Evolutionary conservation across 225 moss, liverwort and hornwort species (phyloP), one percentile per base, ranked within the genome.

Genomic region (Bryum argenteum): DNA sequence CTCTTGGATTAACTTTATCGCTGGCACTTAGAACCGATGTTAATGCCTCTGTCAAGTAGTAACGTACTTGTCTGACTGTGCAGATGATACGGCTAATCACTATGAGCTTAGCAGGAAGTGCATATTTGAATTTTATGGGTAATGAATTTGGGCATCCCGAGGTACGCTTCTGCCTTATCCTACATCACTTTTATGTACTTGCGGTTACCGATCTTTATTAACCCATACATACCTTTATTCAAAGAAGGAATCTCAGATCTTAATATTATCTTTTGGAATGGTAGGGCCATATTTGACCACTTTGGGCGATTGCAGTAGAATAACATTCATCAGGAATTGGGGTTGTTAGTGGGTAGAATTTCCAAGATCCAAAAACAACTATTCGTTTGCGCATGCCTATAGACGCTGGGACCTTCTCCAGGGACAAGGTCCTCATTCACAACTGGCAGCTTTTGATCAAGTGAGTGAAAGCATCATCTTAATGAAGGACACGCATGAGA

Each of bases 81-180:
- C 88, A 98, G 98, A 89, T 98, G 88, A 93, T 98, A 68, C 89
- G 85, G 87, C 77, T 94, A 19, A 77, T 94, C 11, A 92, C 98
- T 52, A 75, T 98, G 71, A 90, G 91, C 65, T 79, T 94, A 50
- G 92, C 92, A 70, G 98, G 94, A 72, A 84, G 89, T 66, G 98
- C 94, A 4, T 94, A 94, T 67, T 75, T 94, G 54, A 94, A 84
- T 71, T 98, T 98, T 56, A 91, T 92, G 88, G 92, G 98, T 52
- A 98, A 98, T 71, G 98, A 98, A 70, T 98, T 91, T 83, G 94
- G 94, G 59, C 98, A 98, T 83, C 94, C 98, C 8, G 87, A 94
- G 98, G 98, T 98, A 80, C 56, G 24, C 70, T 63, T 21, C 62
- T 63, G 61, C 48, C 24, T 48, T 71, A 37, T 21, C 57, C 52